phyloP scores from a whole-genome alignment of 2,329 filamentous ascomycete species.

The Colletotrichum trifolii region DNA sequence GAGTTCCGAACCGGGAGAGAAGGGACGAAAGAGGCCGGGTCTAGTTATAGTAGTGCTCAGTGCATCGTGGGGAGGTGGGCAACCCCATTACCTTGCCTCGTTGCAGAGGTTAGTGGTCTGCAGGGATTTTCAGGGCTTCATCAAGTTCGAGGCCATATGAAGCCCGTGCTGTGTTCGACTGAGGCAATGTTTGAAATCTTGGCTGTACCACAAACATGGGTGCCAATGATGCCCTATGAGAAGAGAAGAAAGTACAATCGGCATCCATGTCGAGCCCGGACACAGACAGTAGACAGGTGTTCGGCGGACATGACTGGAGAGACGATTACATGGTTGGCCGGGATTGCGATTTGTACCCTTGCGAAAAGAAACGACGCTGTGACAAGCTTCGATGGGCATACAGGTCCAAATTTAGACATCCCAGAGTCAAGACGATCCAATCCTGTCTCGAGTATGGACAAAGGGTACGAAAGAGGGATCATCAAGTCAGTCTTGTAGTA shows the following conservation, averaged over 20 bases:
- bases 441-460: conserved; percentile 4
- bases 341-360: not conserved
- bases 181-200: too few species aligned
- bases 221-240: too few species aligned
- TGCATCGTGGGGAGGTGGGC: not conserved
- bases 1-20: not conserved
- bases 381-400: conserved; percentile 17
- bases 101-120: not conserved
- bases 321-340: not conserved
- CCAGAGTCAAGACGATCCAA: conserved; percentile 31
- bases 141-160: too few species aligned
- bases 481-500: not conserved
- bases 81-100: conserved; percentile 3
- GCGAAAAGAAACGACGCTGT: conserved; percentile 9
- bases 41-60: conserved; percentile 20
- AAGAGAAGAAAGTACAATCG: too few species aligned
- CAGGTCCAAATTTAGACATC: conserved; percentile 24
- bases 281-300: not conserved
- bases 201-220: too few species aligned
- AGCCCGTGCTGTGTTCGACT: too few species aligned
- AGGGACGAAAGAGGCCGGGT: conserved; percentile 5
- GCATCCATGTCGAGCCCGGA: too few species aligned
- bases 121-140: too few species aligned
- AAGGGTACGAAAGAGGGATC: conserved; percentile 11
- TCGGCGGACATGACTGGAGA: not conserved